Conservation (phyloP, 257 asterid genomes). For the Nicotiana sylvestris region DNA sequence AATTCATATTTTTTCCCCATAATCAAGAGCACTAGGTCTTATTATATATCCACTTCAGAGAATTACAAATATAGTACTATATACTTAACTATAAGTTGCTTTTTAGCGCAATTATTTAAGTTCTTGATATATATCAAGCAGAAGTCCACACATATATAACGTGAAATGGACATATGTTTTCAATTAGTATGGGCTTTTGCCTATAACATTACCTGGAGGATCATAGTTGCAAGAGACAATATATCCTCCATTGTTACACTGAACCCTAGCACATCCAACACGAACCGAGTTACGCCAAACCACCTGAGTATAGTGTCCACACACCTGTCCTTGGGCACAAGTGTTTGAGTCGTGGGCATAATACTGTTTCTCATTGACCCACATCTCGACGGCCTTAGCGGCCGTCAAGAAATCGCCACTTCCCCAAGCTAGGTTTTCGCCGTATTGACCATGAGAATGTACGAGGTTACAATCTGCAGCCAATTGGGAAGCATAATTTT, state of each 20-base stretch:
- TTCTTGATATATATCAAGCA: no score
- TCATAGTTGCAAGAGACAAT: slow-evolving; percentile 23
- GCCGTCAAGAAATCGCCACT: slow-evolving; percentile 3
- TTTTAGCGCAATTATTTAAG: no score
- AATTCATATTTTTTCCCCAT: background rate
- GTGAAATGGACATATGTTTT: no score
- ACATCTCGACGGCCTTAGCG: slow-evolving; percentile 13
- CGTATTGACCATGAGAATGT: slow-evolving; percentile 21
- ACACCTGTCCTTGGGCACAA: background rate
- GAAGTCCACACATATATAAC: no score
- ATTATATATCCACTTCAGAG: background rate
- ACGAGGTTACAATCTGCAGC: slow-evolving; percentile 8
- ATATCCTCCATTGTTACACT: slow-evolving; percentile 8
- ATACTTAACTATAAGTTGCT: slow-evolving; percentile 6
- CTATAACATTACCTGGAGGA: slow-evolving; percentile 24
- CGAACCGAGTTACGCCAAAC: no score
- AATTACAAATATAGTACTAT: slow-evolving; percentile 1
- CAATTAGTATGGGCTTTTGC: slow-evolving; percentile 20
- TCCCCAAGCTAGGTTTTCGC: slow-evolving; percentile 25
- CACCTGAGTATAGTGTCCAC: slow-evolving; percentile 1
- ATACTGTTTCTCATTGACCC: slow-evolving; percentile 18
- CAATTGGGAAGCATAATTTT: background rate
- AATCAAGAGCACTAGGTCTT: background rate
- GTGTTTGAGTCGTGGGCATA: slow-evolving; percentile 15
- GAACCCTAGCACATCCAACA: background rate